These are phyloP conservation scores for Dioscorea cayenensis DNA, from an alignment of 116 monocot species.

Conservation along the genomic window DNA sequence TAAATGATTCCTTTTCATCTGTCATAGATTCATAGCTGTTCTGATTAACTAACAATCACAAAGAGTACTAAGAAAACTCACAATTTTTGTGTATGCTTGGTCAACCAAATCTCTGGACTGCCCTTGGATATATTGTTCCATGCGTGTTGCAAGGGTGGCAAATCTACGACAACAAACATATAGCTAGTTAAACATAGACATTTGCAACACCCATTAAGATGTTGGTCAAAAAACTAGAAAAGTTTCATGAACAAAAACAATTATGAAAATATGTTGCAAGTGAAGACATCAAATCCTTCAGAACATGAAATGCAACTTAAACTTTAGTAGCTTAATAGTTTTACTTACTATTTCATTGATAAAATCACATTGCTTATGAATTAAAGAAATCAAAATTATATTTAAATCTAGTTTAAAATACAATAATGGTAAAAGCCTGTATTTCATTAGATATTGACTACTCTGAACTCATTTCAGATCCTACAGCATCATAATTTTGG, in stretches of 20 bases:
- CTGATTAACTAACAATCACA: neutral
- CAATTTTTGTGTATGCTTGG: constrained; percentile 91
- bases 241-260: neutral
- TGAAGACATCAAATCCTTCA: neutral
- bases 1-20: too few relatives aligned
- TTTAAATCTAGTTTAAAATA: too few relatives aligned
- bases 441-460: too few relatives aligned
- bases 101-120: constrained; percentile 97
- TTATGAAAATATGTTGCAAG: neutral
- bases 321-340: neutral
- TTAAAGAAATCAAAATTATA: too few relatives aligned
- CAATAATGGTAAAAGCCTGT: too few relatives aligned
- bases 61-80: constrained; percentile 28
- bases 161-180: constrained; percentile 42
- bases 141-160: constrained; percentile 90
- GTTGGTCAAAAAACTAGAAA: neutral
- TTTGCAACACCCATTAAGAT: neutral
- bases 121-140: constrained; percentile 99
- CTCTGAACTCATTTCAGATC: too few relatives aligned
- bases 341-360: neutral
- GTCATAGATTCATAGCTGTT: too few relatives aligned
- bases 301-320: neutral
- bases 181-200: neutral
- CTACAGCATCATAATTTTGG: too few relatives aligned
- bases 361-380: neutral